Evolutionary conservation across 805 yeast species (phyloP), one percentile per base, ranked within the genome.

Genomic region (Cyberlindnera euphorbiiphila): DNA sequence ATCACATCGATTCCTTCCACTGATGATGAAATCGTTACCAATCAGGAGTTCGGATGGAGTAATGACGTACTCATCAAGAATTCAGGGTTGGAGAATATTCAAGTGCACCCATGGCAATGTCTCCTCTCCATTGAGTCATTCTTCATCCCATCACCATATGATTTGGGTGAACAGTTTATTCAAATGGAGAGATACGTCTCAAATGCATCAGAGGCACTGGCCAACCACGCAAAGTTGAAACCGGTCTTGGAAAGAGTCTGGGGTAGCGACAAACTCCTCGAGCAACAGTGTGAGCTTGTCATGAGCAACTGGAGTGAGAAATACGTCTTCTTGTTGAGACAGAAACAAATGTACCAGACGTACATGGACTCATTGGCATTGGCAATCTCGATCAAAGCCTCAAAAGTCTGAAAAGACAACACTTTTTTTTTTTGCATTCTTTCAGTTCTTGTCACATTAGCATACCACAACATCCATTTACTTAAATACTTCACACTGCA

Each of bases 31-130:
- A 69, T 85, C 22, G 78, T 87, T 2, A 79, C 91, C 6, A 72
- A 68, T 37, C 73, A 80, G 41, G 94, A 88, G 56, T 87, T 77
- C 55, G 96, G 96, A 3, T 87, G 95, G 95, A 60, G 68, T 32
- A 36, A 45, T 5, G 39, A 35, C 4, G 16, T 60, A 1, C 29
- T 63, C 5, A 35, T 36, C 2, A 23, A 26, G 21, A 45, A 50
- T 36, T 44, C 57, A 8, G 57, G 54, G 9, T 42, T 65, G 13
- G 30, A 45, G 13, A 38, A 36, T 13, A 41, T 43, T 3, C 20
- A 56, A 40, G 19, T 55, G 29, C 19, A 37, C 14, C 41, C 46
- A 15, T 59, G 60, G 61, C 39, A 47, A 18, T 51, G 56, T 21
- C 36, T 55, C 5, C 25, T 51, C 10, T 50, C 56, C 1, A 47